Base-by-base conservation (phyloP, 2,329 filamentous ascomycete genomes). In the Hirsutella minnesotensis region DNA sequence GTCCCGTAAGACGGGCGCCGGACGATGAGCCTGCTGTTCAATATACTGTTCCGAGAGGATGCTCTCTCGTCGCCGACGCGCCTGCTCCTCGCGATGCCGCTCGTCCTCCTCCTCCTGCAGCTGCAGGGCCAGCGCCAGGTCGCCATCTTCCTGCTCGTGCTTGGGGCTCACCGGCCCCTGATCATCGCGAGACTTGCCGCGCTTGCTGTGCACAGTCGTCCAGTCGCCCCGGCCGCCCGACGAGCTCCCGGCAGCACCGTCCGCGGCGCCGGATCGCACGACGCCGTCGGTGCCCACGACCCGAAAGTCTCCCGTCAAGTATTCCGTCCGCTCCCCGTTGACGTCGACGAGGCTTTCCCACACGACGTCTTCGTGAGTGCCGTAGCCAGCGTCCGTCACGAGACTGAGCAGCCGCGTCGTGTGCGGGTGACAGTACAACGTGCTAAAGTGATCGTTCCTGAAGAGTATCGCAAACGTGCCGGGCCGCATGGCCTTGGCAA, bases 401-500 rank as follows among this genome's bases (percentile, higher is more conserved):
- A 98, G 67, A 0, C 85, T 87, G 49, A 90, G 76, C 1, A 96
- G 71, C 50, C 85, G 75, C 34, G 78, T 71, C 1, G 81, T 86
- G 37, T 80, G 68, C 0, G 90, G 87, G 53, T 96, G 87, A 47
- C 89, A 86, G 62, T 94, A 95, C 0, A 98, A 62, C 0, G 90
- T 96, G 35, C 87, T 88, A 56, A 98, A 98, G 59, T 98, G 92
- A 56, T 98, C 90, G 54, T 98, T 98, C 21, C 92, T 79, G 67
- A 98, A 98, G 2, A 98, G 65, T 40, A 98, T 96, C 0, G 86
- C 86, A 47, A 95, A 77, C 1, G 83, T 79, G 2, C 88, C 90
- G 1, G 87, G 82, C 12, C 74, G 67, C 44, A 95, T 72, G 5
- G 75, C 79, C 40, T 77, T 75, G 1, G 73, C 73, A 33, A 96